Evolutionary conservation across 2,329 filamentous ascomycete genomes (phyloP), one percentile per base, ranked within the genome.

Genomic region (Alternaria dauci): DNA sequence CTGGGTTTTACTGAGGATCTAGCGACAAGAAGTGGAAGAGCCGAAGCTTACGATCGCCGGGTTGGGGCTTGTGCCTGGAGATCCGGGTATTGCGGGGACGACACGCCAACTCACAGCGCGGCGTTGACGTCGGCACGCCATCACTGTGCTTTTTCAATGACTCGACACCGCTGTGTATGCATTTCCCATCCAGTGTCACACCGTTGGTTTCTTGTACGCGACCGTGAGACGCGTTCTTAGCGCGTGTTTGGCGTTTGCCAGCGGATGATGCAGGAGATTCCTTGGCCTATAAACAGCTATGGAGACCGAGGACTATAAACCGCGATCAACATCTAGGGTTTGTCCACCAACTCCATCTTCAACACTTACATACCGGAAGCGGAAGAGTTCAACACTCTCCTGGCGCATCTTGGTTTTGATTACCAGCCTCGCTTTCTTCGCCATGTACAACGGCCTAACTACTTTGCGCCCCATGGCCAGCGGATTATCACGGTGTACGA

Each of bases 341-440:
- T 20, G 25, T 28, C 23, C 8, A 26, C 55, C 54, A 43, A 43
- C 48, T n/a, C 11, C 53, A 52, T 38, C 50, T 72, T 68, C 68
- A 69, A 70, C 68, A 64, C 38, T 39, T 32, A 38, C 44, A 34
- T 51, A 47, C 26, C 51, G 8, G 39, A 38, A 39, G 43, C 39
- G 36, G 41, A 64, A 48, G 65, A 66, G 63, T 67, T 70, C 67
- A 68, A 71, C 68, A 70, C 63, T 69, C 63, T 60, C 60, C 34
- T 44, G 60, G 52, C 61, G 63, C 54, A 8, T 64, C 16, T 44
- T 47, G 20, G 7, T 68, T n/a, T 26, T 60, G 43, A 26, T 63
- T 12, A 18, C 48, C 26, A 54, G 59, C 39, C 20, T 68, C n/a
- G 28, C 44, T 34, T 18, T 68, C 48, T 66, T 62, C 42, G 38